A percentile compares a stretch with the other conserved stretches of the same genome.
These are phyloP conservation scores for Saprolegnia diclina DNA, from an alignment of 352 stramenopile species.

Conservation along the genomic window DNA sequence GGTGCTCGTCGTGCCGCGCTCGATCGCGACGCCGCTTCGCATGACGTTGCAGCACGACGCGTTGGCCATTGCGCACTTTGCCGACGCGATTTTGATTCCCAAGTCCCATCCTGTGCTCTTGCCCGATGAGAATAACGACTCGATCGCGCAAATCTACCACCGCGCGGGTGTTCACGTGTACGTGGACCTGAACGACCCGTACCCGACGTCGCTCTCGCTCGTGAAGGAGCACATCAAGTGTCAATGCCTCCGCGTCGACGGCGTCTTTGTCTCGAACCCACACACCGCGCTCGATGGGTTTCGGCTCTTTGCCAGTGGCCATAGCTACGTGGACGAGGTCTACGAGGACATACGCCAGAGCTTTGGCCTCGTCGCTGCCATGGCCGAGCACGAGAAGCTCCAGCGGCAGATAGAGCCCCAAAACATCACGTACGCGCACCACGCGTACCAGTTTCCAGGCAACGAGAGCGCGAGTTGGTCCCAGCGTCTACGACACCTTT, in stretches of 20 bases:
- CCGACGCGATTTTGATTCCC: slow-evolving; percentile 14
- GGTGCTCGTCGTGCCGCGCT: not conserved
- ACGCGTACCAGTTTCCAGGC: not conserved
- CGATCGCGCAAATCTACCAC: slow-evolving; percentile 14
- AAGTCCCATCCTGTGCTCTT: not conserved
- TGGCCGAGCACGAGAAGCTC: not conserved
- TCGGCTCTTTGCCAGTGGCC: not conserved
- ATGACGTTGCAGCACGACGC: not conserved
- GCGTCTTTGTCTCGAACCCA: slow-evolving; percentile 24
- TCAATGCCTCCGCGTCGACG: slow-evolving; percentile 12
- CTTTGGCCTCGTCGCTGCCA: not conserved
- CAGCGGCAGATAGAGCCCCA: not conserved
- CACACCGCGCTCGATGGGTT: slow-evolving; percentile 9
- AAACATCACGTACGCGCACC: not conserved
- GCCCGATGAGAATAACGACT: not conserved
- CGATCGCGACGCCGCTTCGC: not conserved
- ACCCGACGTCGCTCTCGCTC: not conserved
- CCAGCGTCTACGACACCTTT: not conserved
- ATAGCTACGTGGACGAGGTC: slow-evolving; percentile 16
- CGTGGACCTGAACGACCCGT: slow-evolving; percentile 8
- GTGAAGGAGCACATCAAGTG: slow-evolving; percentile 9
- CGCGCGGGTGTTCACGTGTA: slow-evolving; percentile 9
- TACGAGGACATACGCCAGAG: not conserved
- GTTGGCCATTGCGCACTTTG: slow-evolving; percentile 2
- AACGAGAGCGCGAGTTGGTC: not conserved